A percentile compares a stretch with the other conserved stretches of the same genome.
phyloP scores from a whole-genome alignment of 2,329 filamentous ascomycete genomes.

The Hypoxylon sp. region DNA sequence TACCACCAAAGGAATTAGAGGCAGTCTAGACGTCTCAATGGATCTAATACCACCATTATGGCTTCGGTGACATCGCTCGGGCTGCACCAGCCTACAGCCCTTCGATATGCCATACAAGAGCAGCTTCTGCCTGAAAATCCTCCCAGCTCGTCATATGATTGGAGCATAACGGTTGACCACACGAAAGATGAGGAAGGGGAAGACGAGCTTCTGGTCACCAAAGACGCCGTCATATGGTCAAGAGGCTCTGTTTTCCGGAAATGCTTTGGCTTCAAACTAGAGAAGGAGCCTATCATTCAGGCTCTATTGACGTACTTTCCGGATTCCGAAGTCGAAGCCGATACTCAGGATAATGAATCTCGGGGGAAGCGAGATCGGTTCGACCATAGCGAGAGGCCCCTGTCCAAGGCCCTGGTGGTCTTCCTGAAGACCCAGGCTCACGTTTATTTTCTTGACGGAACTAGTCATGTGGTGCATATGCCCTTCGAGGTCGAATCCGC shows the following conservation, averaged over 20 bases:
- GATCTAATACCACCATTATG: conserved; percentile 68
- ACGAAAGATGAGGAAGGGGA: conserved; percentile 64
- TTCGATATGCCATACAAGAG: conserved; percentile 87
- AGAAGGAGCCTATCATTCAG: conserved; percentile 88
- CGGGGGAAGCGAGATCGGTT: conserved; percentile 47
- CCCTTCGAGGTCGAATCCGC: conserved; percentile 94
- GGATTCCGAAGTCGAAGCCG: conserved; percentile 60
- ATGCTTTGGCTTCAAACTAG: conserved; percentile 86
- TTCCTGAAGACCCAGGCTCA: conserved; percentile 94
- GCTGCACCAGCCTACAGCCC: conserved; percentile 87
- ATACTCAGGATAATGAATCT: conserved; percentile 21
- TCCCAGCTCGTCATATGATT: conserved; percentile 76
- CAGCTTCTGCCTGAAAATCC: conserved; percentile 79
- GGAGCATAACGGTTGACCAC: conserved; percentile 73
- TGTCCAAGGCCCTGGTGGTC: conserved; percentile 84
- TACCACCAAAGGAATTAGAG: conserved; percentile 9
- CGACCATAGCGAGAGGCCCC: conserved; percentile 54
- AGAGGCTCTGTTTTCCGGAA: conserved; percentile 87
- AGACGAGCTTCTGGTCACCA: conserved; percentile 85
- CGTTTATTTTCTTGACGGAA: conserved; percentile 89
- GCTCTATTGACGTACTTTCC: conserved; percentile 89
- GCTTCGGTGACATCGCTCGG: conserved; percentile 92
- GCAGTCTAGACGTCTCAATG: conserved; percentile 43
- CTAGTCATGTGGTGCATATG: conserved; percentile 90
- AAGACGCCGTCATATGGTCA: conserved; percentile 87